Evolutionary conservation across 768 basidiomycete genomes (phyloP), one percentile per base, ranked within the genome.

Genomic region (Termitomyces eurrhizus): DNA sequence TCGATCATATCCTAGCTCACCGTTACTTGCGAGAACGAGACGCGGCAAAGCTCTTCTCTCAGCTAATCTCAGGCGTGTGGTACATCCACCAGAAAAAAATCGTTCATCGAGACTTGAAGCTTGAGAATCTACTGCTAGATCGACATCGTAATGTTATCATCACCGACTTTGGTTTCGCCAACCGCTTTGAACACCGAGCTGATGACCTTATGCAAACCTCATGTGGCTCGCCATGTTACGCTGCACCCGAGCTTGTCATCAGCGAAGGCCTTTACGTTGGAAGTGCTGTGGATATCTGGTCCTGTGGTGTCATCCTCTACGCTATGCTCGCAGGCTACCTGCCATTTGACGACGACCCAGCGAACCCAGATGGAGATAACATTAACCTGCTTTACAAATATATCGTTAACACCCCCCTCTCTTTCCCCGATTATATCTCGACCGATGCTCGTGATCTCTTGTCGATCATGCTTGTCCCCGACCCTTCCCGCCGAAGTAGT

Each of bases 71-170:
- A 26, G 97, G 96, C 62, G 97, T 99, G 36, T 93, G 93, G 88
- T 99, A 99, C 77, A 93, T 98, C 59, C 97, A 98, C 77, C 88
- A 93, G 75, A 98, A 98, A 83, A 95, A 97, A 79, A 98, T 99
- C 63, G 96, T 98, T 52, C 97, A 99, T 73, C 93, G 97, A 60
- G 96, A 99, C 77, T 89, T 99, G 74, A 99, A 99, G 77, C 88
- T 99, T 65, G 96, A 98, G 78, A 99, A 98, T 71, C 81, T 99
- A 3, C 87, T 99, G 45, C 87, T 99, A 60, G 97, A 99, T 78
- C 90, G 95, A 62, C 87, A 98, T 70, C 87, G 97, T 54, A 98
- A 99, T 71, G 93, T 99, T 65, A 96, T 99, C 78, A 97, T 99
- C 78, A 98, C 97, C 59, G 97, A 98, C 73, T 99, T 99, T 73